phyloP scores from a whole-genome alignment of 345 rosid genomes.

The Carallia pectinifolia region DNA sequence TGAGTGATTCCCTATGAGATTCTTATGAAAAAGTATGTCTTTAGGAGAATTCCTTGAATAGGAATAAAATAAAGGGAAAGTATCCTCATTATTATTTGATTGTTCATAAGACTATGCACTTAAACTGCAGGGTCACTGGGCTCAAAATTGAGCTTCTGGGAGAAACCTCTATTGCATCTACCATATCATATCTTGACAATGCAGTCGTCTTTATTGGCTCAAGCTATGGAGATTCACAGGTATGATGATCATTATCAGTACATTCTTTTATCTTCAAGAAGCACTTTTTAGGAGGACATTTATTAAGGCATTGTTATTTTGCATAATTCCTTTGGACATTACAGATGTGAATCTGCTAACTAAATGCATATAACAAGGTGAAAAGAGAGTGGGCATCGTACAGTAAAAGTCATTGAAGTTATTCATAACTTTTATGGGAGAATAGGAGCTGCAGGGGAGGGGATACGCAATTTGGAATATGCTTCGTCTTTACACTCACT shows the following conservation, averaged over 20 bases:
- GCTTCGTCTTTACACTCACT: neutral
- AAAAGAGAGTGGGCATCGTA: neutral
- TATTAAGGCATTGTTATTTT: neutral
- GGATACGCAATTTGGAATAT: neutral
- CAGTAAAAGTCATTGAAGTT: neutral
- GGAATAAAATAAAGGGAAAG: neutral
- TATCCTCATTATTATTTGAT: neutral
- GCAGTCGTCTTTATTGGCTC: constrained; percentile 87
- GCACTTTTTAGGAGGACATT: neutral
- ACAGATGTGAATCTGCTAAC: neutral
- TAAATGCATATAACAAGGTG: neutral
- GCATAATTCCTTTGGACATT: neutral
- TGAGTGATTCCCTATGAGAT: constrained; percentile 35
- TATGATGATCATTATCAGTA: constrained; percentile 12
- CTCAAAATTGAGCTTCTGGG: constrained; percentile 95
- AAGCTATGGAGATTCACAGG: constrained; percentile 97
- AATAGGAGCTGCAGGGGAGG: neutral
- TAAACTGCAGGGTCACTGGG: constrained; percentile 74
- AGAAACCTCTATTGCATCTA: constrained; percentile 93
- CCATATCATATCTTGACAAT: constrained; percentile 87
- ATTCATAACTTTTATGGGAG: neutral
- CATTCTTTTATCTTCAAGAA: neutral
- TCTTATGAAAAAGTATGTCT: neutral
- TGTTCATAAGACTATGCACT: constrained; percentile 13
- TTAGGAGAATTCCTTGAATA: neutral